A percentile compares a stretch with the other conserved stretches of the same genome.
Conservation (phyloP, 23 red algal genomes). For the Gracilaria domingensis region DNA sequence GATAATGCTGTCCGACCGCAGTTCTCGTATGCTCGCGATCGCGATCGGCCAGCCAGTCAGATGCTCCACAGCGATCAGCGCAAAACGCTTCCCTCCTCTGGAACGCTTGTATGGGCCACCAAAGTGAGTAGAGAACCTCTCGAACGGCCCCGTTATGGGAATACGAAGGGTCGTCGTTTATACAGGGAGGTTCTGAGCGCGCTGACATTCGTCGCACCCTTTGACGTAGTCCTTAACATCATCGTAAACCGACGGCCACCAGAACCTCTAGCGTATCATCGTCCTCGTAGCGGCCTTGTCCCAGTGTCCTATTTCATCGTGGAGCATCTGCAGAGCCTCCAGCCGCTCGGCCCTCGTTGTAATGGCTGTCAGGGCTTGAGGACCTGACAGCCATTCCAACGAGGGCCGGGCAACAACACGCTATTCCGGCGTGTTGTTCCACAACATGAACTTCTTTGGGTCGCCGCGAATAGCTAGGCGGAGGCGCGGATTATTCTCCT, state of each 20-base stretch:
- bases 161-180: background rate
- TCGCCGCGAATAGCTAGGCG: background rate
- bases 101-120: background rate
- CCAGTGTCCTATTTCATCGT: slow-evolving; percentile 37
- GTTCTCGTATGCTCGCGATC: background rate
- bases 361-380: background rate
- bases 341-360: background rate
- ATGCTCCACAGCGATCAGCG: background rate
- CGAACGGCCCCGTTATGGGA: background rate
- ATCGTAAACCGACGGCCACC: background rate
- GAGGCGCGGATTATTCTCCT: background rate
- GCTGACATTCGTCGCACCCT: slow-evolving; percentile 11
- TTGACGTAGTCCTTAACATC: background rate
- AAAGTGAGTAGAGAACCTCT: background rate
- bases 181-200: background rate
- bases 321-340: background rate
- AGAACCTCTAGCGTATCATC: background rate
- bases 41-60: background rate
- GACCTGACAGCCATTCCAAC: slow-evolving; percentile 21
- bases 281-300: background rate
- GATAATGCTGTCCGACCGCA: background rate
- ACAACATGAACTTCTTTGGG: slow-evolving; percentile 34
- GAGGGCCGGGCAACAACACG: too few relatives aligned
- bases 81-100: background rate
- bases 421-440: slow-evolving; percentile 38